Evolutionary conservation across 768 basidiomycete genomes (phyloP).

Genomic region (Termitomyces sp.): DNA sequence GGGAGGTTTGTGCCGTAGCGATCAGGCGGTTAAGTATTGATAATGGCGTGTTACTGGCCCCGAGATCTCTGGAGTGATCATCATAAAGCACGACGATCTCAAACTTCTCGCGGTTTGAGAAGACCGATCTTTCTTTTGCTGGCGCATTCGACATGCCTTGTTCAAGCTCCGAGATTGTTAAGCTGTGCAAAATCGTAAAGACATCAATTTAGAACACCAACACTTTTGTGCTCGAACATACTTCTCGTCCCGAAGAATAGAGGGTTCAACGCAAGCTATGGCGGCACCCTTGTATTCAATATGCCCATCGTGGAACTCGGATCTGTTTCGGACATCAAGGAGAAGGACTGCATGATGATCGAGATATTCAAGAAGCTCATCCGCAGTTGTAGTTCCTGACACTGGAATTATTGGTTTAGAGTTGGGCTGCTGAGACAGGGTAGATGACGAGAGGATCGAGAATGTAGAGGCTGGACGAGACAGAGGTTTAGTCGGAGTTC

Average conservation of each 20-base stretch:
- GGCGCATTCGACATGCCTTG: slow-evolving; percentile 71
- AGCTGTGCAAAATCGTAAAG: slow-evolving; percentile 36
- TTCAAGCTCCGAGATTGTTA: slow-evolving; percentile 67
- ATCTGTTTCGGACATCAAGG: slow-evolving; percentile 79
- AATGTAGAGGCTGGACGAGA: slow-evolving; percentile 40
- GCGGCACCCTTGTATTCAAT: slow-evolving; percentile 53
- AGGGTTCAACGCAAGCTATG: slow-evolving; percentile 83
- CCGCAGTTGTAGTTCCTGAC: slow-evolving; percentile 57
- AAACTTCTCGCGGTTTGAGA: slow-evolving; percentile 81
- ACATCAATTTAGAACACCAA: neutral
- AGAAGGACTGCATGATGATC: slow-evolving; percentile 61
- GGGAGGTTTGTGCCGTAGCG: slow-evolving; percentile 61
- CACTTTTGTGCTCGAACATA: slow-evolving; percentile 38
- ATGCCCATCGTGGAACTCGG: slow-evolving; percentile 71
- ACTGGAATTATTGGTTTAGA: slow-evolving; percentile 49
- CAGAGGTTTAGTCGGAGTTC: slow-evolving; percentile 47
- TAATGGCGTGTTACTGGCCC: slow-evolving; percentile 47
- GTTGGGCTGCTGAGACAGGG: slow-evolving; percentile 28
- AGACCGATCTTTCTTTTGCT: slow-evolving; percentile 65
- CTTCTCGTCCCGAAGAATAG: slow-evolving; percentile 65
- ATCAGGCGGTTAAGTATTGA: slow-evolving; percentile 64
- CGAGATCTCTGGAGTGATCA: slow-evolving; percentile 50
- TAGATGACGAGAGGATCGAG: slow-evolving; percentile 21
- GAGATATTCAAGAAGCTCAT: slow-evolving; percentile 57
- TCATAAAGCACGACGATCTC: slow-evolving; percentile 90